These are phyloP conservation scores for Cokeromyces recurvatus DNA, from an alignment of 371 early-diverging fungal species.

Conservation along the genomic window DNA sequence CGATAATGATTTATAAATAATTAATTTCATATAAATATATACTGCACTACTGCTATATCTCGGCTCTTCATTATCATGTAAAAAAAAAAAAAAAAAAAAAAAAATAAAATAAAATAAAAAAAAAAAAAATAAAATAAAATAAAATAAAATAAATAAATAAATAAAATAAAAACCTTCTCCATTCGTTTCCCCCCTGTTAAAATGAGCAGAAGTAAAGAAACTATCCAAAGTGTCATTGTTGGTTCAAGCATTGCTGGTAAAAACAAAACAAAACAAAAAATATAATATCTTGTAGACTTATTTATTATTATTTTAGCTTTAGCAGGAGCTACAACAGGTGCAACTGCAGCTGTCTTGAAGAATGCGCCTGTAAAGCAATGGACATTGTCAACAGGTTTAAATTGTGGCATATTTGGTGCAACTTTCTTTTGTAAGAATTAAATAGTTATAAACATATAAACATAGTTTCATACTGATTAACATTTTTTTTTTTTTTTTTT, in stretches of 20 bases:
- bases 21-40: no score
- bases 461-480: background rate
- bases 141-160: no score
- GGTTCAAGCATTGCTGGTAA: slow-evolving; percentile 17
- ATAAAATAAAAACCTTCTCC: no score
- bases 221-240: slow-evolving; percentile 11
- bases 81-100: no score
- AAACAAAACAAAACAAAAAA: background rate
- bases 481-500: background rate
- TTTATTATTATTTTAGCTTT: slow-evolving; percentile 9
- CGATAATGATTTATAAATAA: no score
- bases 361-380: slow-evolving; percentile 34
- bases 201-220: slow-evolving; percentile 18
- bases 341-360: slow-evolving; percentile 40
- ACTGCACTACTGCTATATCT: no score
- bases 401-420: slow-evolving; percentile 40
- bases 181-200: slow-evolving; percentile 3
- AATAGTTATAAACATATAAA: background rate
- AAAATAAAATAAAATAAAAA: no score
- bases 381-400: slow-evolving; percentile 32
- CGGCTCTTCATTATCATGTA: no score
- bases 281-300: background rate
- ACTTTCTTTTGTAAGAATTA: slow-evolving; percentile 49
- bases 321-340: slow-evolving; percentile 49
- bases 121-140: no score